Evolutionary conservation across 31 red algal species (phyloP).

Genomic region (Porphyra umbilicalis): DNA sequence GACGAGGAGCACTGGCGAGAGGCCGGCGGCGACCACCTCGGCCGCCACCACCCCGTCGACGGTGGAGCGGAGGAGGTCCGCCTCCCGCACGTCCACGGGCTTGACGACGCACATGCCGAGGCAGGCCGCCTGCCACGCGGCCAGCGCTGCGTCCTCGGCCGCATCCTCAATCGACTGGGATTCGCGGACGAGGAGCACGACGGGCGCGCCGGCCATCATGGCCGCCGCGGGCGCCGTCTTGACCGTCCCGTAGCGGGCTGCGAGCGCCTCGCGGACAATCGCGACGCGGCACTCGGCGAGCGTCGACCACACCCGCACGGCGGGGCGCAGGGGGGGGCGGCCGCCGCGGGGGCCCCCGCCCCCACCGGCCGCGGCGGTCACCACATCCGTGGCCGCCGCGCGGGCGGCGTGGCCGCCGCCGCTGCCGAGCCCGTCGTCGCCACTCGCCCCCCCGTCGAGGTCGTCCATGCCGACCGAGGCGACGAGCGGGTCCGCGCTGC

Average conservation of each 20-base stretch:
- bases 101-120: constrained; percentile 10
- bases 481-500: too few species aligned
- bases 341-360: neutral
- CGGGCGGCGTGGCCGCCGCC: neutral
- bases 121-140: neutral
- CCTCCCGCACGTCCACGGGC: constrained; percentile 1
- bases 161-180: neutral
- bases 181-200: constrained; percentile 6
- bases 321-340: neutral
- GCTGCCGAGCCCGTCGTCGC: neutral
- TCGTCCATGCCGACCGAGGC: neutral
- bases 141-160: neutral
- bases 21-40: neutral
- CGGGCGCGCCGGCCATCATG: constrained; percentile 21
- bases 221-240: constrained; percentile 9
- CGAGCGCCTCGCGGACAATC: constrained; percentile 7
- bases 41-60: constrained; percentile 1
- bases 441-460: neutral
- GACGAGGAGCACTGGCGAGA: constrained; percentile 20
- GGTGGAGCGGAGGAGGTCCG: constrained; percentile 5
- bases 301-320: neutral
- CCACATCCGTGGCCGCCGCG: neutral
- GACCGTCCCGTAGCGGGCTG: constrained; percentile 7
- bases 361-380: neutral
- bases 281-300: neutral